Evolutionary conservation across 495 filamentous ascomycete genomes (phyloP), one percentile per base, ranked within the genome.

Genomic region (Diplogelasinospora grovesii): DNA sequence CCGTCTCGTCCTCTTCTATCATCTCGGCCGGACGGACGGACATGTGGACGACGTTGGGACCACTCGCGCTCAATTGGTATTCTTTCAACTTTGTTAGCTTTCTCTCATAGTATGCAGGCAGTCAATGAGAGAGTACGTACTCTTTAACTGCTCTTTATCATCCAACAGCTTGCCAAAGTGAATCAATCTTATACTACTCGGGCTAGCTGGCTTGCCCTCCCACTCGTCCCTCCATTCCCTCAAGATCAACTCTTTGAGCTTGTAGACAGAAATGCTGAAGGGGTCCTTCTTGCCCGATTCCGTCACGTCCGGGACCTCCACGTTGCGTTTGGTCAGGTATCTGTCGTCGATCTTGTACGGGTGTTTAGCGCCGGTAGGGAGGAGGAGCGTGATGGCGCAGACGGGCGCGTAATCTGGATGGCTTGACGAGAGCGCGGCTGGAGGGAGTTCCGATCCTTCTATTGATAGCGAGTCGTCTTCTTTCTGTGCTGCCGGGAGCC

Each of bases 191-290:
- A 95, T 95, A 14, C 78, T 81, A 47, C 79, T 86, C 6, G 89
- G 88, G 48, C 81, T 86, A 21, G 84, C 77, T 0, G 89, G 89
- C 49, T 82, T 78, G 13, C 78, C 65, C 54, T 94, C 89, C 89
- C 89, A 95, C 56, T 95, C 89, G 49, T 80, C 78, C 49, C 85
- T 73, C 89, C 89, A 95, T 52, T 93, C 89, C 52, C 85, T 67
- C 71, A 88, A 76, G 46, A 95, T 93, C 60, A 95, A 64, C 56
- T 95, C 88, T 61, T 95, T 95, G 37, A 95, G 57, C 6, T 84
- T 90, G 54, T 95, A 95, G 10, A 93, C 79, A 51, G 83, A 92
- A 63, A 95, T 86, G 53, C 80, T 81, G 53, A 85, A 86, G 2
- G 89, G 89, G 56, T 95, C 87, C 53, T 81, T 70, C 22, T 48